Base-by-base conservation (phyloP, 148 eudicot species). In the Polygonum maritimum region DNA sequence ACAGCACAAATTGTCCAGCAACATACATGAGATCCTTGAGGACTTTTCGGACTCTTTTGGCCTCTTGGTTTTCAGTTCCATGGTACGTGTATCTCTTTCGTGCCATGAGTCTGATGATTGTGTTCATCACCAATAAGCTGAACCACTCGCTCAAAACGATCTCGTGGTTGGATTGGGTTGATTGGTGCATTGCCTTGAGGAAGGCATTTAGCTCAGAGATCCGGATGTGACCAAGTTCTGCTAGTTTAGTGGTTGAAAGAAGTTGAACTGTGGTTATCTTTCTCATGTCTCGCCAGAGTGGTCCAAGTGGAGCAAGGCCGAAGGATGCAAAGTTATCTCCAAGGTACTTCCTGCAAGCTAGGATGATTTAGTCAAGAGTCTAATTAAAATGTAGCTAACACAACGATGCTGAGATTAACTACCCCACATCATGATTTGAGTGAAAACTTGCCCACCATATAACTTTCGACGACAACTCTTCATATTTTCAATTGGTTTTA, bases 231-330 rank as follows among this genome's bases (percentile, higher is more conserved):
- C 22, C 67, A 31, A 81, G 74, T 14, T 35, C 51, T 39, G 62
- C 80, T 5, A 81, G 33, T 35, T 76, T 38, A 9, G 49, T 69
- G 1, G 12, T 48, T 4, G 80, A 74, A 31, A 81, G 75, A 0
- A 81, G 77, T 18, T 81, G 80, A 10, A 41, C 26, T 3, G 54
- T 19, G 4, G 57, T 60, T 41, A 81, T 48, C 47, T 77, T 77
- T 6, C 80, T 76, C 41, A 77, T 19, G 31, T 54, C 57, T 3
- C 83, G 71, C 83, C 83, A 81, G 18, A 65, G 48, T 3, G 75
- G 71, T 1, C 83, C 80, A 51, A 74, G 71, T 31, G 75, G 60
- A 69, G 75, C 77, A 45, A 77, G 60, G 21, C 80, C 83, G 9
- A 81, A 77, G 9, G 8, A 26, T 2, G 80, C 75, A 15, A 9